phyloP scores from a whole-genome alignment of 306 rosid genomes.

The Dicorynia guianensis region DNA sequence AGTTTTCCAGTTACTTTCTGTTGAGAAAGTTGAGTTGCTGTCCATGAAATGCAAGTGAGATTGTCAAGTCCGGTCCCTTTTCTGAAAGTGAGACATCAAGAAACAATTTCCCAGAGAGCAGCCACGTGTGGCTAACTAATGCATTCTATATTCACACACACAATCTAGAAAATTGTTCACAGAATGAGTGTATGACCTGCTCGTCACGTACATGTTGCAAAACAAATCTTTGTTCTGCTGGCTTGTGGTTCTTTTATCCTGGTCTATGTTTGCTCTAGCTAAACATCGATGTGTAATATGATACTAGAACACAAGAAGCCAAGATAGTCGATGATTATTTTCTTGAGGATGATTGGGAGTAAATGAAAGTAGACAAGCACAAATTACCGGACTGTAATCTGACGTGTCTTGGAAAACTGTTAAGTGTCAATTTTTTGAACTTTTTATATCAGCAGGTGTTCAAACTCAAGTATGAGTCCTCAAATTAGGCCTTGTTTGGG shows the following conservation, averaged over 20 bases:
- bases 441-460: conserved; percentile 16
- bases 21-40: conserved; percentile 3
- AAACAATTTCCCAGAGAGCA: conserved; percentile 17
- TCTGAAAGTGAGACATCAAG: neutral
- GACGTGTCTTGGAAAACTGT: neutral
- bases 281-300: neutral
- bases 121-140: conserved; percentile 7
- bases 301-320: neutral
- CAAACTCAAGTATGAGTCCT: no score
- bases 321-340: neutral
- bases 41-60: conserved; percentile 29
- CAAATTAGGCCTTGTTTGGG: no score
- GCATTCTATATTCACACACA: conserved; percentile 25
- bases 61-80: conserved; percentile 3
- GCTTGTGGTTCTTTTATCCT: neutral
- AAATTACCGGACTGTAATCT: neutral
- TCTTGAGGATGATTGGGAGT: conserved; percentile 3
- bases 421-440: neutral
- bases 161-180: neutral
- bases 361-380: neutral
- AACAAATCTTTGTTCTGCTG: neutral
- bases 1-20: conserved; percentile 17
- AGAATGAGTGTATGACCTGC: neutral
- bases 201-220: neutral
- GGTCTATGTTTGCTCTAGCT: neutral